Base-by-base conservation (phyloP, 208 protist genomes). In the Leishmania amazonensis region DNA sequence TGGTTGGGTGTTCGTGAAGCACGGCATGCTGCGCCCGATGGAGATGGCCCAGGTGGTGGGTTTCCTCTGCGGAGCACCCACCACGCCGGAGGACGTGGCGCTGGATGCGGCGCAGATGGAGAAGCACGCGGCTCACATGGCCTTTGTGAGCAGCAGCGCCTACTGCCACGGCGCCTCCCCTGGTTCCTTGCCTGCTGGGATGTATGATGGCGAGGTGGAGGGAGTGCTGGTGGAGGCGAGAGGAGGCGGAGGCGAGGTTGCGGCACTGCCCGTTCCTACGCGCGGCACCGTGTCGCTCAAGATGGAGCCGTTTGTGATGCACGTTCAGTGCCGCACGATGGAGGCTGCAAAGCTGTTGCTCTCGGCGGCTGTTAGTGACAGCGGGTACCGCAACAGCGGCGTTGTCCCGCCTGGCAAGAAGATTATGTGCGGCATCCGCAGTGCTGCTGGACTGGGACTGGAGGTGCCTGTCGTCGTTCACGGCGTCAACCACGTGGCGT, bases 231-330 rank as follows among this genome's bases (percentile, higher is more conserved):
- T 84, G n/a, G 47, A 79, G 6, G 68, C 64, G 21, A 65, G 79
- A n/a, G 24, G 6, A 28, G 54, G 45, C 45, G 47, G 70, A 19
- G 70, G 40, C n/a, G 49, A 83, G 31, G 60, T 54, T 60, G 45
- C 45, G 15, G 35, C 73, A 3, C 87, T 81, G 1, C 35, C 72
- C 28, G 73, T 90, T 7, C 94, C 94, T 1, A 68, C 72, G 1
- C 64, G 80, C 71, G 93, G 94, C 35, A 93, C 84, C 15, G 62
- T 97, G 7, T 85, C 85, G 42, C 80, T 97, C 35, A 97, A 97
- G 68, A 92, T 96, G 91, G 94, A 97, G 81, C 94, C 94, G 4
- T 96, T 95, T 72, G 93, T 97, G 1, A 95, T 97, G 93, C 94
- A 97, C 81, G 92, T 97, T 53, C 88, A 90, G 83, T 97, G 94